Conservation (phyloP, 345 rosid species). For the Ceriops decandra region DNA sequence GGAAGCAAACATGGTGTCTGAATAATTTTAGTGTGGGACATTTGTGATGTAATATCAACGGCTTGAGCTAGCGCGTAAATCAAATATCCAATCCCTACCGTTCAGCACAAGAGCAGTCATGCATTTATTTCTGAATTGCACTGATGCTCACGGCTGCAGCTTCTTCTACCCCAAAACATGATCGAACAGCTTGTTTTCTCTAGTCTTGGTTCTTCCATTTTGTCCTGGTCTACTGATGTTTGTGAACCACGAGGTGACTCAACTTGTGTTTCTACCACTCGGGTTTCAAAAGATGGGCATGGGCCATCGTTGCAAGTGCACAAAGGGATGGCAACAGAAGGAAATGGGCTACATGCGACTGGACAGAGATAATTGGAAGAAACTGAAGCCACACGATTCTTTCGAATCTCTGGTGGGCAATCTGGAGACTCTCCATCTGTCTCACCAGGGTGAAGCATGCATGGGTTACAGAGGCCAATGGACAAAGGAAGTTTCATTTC, state of each 20-base stretch:
- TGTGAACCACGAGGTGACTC: constrained; percentile 50
- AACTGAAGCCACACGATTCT: constrained; percentile 64
- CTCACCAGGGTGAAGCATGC: constrained; percentile 78
- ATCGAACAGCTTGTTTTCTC: constrained; percentile 84
- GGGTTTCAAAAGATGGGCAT: constrained; percentile 68
- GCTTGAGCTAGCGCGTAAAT: background rate
- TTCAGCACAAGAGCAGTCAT: constrained; percentile 24
- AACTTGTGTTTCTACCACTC: constrained; percentile 46
- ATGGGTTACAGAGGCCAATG: constrained; percentile 84
- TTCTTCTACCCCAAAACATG: constrained; percentile 97
- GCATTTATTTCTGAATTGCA: constrained; percentile 97
- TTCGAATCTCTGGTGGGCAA: constrained; percentile 53
- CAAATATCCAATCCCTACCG: background rate
- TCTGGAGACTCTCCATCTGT: constrained; percentile 52
- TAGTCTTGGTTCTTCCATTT: constrained; percentile 62
- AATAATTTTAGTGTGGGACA: background rate
- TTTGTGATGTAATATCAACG: background rate
- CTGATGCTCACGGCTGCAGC: constrained; percentile 94
- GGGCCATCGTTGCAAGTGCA: constrained; percentile 86
- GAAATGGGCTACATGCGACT: constrained; percentile 88
- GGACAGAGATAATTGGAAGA: constrained; percentile 86
- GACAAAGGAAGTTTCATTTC: constrained; percentile 62
- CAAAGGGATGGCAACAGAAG: constrained; percentile 75
- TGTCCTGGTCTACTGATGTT: constrained; percentile 52
- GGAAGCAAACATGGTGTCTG: constrained; percentile 28